phyloP scores from a whole-genome alignment of 2,329 filamentous ascomycete genomes.

The Lecanoromycetidae sp. region DNA sequence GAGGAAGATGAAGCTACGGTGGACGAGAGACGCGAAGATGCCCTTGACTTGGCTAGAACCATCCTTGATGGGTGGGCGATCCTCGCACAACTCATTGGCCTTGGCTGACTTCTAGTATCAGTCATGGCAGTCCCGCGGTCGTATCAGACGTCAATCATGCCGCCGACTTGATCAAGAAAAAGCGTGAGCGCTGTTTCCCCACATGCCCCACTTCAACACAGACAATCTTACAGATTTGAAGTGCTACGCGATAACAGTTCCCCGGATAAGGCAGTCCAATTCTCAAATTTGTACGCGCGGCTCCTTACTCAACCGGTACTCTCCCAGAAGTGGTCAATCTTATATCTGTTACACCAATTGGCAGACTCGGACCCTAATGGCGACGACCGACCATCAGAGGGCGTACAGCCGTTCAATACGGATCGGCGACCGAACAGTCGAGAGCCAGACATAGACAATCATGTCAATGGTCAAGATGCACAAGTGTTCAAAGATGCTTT shows the following conservation, averaged over 20 bases:
- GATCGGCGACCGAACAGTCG: conserved; percentile 1
- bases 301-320: conserved; percentile 84
- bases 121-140: conserved; percentile 23
- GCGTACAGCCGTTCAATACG: too few species aligned
- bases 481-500: conserved; percentile 36
- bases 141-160: conserved; percentile 64
- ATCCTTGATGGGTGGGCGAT: conserved; percentile 30
- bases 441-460: conserved; percentile 7
- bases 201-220: background rate
- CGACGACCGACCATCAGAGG: background rate
- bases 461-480: conserved; percentile 9
- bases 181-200: conserved; percentile 31
- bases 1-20: conserved; percentile 55
- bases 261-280: conserved; percentile 63
- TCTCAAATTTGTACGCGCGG: conserved; percentile 81
- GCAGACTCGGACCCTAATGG: conserved; percentile 44
- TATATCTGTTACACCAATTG: conserved; percentile 79
- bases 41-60: conserved; percentile 39
- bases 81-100: background rate
- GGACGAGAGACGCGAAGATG: conserved; percentile 56
- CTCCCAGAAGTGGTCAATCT: conserved; percentile 91
- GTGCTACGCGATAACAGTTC: conserved; percentile 65
- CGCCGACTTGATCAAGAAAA: conserved; percentile 81
- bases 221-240: conserved; percentile 18
- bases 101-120: conserved; percentile 13